Evolutionary conservation across 768 basidiomycete species (phyloP), one percentile per base, ranked within the genome.

Genomic region (Termitomyces sp.): DNA sequence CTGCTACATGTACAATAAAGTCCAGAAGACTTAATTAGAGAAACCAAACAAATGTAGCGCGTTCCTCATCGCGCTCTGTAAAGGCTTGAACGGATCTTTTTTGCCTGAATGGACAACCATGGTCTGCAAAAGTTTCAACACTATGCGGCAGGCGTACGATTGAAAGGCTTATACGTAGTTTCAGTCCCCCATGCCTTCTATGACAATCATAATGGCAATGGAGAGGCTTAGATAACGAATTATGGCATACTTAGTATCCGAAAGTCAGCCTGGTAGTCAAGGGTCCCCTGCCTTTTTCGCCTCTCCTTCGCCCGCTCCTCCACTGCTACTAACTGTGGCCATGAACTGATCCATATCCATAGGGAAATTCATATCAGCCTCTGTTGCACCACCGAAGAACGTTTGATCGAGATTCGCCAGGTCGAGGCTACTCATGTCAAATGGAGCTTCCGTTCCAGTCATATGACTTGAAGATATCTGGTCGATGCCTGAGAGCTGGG

Each of bases 321-420:
- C 65, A 44, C 42, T 33, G 10, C 36, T 39, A 51, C 15, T 56
- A 18, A 60, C 59, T 70, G 83, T 79, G 47, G 72, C 75, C 64
- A 85, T 68, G 51, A 86, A 73, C 18, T 77, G 74, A 45, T 82
- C 81, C 81, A 86, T 81, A 61, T 82, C 82, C 67, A 75, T 71
- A 1, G 68, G 39, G 60, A 83, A 75, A 59, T 70, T 75, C 69
- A 84, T 75, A 36, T 75, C 81, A 5, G 72, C n/a, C 44, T 71
- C 68, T 46, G 69, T 59, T 31, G 69, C 60, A 54, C 72, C 66
- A 1, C 68, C 69, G 61, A 79, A 79, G 58, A 83, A 81, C 39
- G 71, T 70, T 26, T 75, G 62, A 54, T 72, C 70, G 51, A 85
- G 69, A 52, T 73, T 72, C 6, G 77, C 73, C 5, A 83, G 67